phyloP scores from a whole-genome alignment of 2,329 filamentous ascomycete genomes.

The Trichophaea hybrida region DNA sequence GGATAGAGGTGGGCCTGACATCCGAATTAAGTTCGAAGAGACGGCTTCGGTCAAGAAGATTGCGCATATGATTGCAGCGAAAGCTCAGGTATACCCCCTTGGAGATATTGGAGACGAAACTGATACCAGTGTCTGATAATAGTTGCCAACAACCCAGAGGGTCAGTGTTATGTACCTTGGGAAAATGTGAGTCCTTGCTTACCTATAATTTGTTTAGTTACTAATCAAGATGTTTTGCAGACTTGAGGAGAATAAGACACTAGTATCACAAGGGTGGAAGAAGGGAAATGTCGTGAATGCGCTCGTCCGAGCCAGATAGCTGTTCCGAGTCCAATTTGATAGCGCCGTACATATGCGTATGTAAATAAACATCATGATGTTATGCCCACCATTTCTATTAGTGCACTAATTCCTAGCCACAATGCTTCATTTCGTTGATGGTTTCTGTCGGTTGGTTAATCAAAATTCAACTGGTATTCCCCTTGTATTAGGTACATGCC shows the following conservation, averaged over 20 bases:
- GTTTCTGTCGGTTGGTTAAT: too few species aligned
- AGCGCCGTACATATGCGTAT: too few species aligned
- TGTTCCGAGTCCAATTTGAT: too few species aligned
- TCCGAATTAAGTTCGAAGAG: slow-evolving; percentile 43
- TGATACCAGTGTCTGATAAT: neutral
- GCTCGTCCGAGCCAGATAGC: slow-evolving; percentile 37
- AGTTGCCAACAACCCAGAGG: slow-evolving; percentile 32
- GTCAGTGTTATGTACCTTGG: slow-evolving; percentile 66
- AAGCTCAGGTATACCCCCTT: slow-evolving; percentile 41
- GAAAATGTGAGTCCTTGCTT: slow-evolving; percentile 34
- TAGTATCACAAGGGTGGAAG: slow-evolving; percentile 61
- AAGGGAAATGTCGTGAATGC: slow-evolving; percentile 63
- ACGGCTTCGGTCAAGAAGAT: slow-evolving; percentile 51
- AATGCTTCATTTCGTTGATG: too few species aligned
- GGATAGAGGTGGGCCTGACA: slow-evolving; percentile 48
- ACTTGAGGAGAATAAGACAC: slow-evolving; percentile 51
- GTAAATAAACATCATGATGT: too few species aligned
- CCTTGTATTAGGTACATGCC: too few species aligned
- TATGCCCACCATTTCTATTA: too few species aligned
- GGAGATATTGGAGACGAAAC: too few species aligned
- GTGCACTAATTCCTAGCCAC: too few species aligned
- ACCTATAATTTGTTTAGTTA: neutral
- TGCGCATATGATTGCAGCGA: slow-evolving; percentile 46
- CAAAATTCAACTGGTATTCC: too few species aligned
- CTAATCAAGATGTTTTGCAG: neutral